Base-by-base conservation (phyloP, 345 rosid genomes). In the Chamaenerion angustifolium region DNA sequence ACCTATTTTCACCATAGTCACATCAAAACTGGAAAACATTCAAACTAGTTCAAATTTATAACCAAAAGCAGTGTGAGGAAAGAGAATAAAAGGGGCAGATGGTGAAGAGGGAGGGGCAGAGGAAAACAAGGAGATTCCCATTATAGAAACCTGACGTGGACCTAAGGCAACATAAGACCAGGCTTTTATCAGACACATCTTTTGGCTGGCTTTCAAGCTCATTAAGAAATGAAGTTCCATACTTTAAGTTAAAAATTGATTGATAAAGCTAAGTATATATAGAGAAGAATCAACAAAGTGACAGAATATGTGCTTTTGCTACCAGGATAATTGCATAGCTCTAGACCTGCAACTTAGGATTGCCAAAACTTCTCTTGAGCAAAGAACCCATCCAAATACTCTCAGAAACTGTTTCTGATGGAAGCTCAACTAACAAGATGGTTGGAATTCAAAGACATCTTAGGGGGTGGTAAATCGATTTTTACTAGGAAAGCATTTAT, bases 91-190 rank as follows among this genome's bases (percentile, higher is more conserved):
- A 71, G 10, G 46, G 62, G 63, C 72, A 67, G 11, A 48, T 53
- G 62, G 68, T 51, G 62, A 50, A 47, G 27, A 55, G 56, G 55
- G 56, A 60, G 56, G 57, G 63, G 47, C 64, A 70, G 60, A 67
- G 62, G 67, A 63, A 59, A 72, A 51, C 74, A 76, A 77, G 78
- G 68, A 74, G 85, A 79, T 85, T 78, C 95, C 56, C 37, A 17
- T 3, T 63, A 66, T 69, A 69, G 68, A 64, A 68, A 56, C 62
- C 72, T 66, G 69, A 49, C 61, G 66, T 74, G 85, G 81, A 74
- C 77, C 77, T 59, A 70, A 82, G 76, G 84, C 72, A 75, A 47
- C 54, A 49, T 64, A 63, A 71, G 43, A 54, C 75, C 71, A 67
- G 16, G 58, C 77, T 65, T n/a, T 66, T 74, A 17, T 44, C 61